Evolutionary conservation across 495 filamentous ascomycete species (phyloP).

Genomic region (Trichoderma virens): DNA sequence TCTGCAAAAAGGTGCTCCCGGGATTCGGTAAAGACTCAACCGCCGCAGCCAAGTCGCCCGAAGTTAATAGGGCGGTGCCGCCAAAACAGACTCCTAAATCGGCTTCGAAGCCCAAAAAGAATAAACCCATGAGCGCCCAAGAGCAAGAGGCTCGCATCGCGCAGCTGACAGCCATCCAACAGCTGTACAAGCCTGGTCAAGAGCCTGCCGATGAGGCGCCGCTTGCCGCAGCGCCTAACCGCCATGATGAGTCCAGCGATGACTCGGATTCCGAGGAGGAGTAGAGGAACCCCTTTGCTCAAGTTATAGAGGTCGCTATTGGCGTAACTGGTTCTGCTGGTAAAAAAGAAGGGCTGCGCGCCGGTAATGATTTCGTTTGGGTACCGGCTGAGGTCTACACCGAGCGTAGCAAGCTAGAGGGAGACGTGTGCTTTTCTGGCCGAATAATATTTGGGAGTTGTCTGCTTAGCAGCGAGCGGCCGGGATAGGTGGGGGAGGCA

Average conservation of each 20-base stretch:
- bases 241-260: slow-evolving; percentile 11
- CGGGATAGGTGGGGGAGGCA: neutral
- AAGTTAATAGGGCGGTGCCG: slow-evolving; percentile 25
- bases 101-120: slow-evolving; percentile 77
- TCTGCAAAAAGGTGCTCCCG: slow-evolving; percentile 62
- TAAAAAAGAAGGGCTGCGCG: neutral
- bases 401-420: neutral
- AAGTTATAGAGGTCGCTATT: neutral
- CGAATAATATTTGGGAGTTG: neutral
- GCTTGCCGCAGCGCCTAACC: neutral
- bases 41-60: slow-evolving; percentile 8
- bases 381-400: neutral
- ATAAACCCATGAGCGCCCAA: slow-evolving; percentile 94
- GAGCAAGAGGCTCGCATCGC: slow-evolving; percentile 89
- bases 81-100: slow-evolving; percentile 33
- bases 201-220: slow-evolving; percentile 1
- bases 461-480: neutral
- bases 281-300: neutral
- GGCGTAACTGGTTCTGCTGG: neutral
- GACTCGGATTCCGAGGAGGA: slow-evolving; percentile 15
- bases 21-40: slow-evolving; percentile 43
- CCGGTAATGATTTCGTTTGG: neutral
- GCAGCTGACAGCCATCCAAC: slow-evolving; percentile 57
- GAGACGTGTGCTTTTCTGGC: neutral
- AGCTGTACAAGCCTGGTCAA: slow-evolving; percentile 10